These are phyloP conservation scores for Lepidium aucheri DNA, from an alignment of 345 rosid species.

Conservation along the genomic window DNA sequence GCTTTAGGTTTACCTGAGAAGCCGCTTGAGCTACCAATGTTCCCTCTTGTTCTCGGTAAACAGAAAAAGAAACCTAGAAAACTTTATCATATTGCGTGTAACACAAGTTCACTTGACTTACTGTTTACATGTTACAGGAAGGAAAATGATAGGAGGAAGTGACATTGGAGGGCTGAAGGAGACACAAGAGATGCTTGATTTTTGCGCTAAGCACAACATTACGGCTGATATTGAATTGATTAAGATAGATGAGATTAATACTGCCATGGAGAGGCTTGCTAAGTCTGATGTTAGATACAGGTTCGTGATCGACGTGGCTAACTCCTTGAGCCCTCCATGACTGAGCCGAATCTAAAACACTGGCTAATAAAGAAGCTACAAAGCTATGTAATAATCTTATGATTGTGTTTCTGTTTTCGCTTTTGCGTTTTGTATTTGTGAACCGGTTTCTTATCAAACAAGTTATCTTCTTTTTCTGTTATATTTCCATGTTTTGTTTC, in stretches of 20 bases:
- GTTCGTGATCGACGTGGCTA: constrained; percentile 77
- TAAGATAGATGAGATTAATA: constrained; percentile 56
- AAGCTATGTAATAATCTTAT: background rate
- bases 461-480: background rate
- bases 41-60: constrained; percentile 62
- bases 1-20: constrained; percentile 68
- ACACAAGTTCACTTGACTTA: background rate
- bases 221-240: constrained; percentile 75
- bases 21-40: constrained; percentile 71
- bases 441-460: background rate
- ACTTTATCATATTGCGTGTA: background rate
- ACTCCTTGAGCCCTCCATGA: constrained; percentile 38
- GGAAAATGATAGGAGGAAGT: constrained; percentile 82
- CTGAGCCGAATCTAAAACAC: background rate
- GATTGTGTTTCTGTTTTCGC: background rate
- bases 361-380: background rate
- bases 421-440: background rate
- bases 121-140: constrained; percentile 40
- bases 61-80: background rate
- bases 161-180: constrained; percentile 71
- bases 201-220: constrained; percentile 73
- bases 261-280: constrained; percentile 82
- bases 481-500: background rate
- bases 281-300: constrained; percentile 87
- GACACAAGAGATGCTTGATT: constrained; percentile 85